Percentiles rank a stretch among this genome's conserved stretches.
These are phyloP conservation scores for Suillus lakei DNA, from an alignment of 768 basidiomycete genomes.

Conservation along the genomic window DNA sequence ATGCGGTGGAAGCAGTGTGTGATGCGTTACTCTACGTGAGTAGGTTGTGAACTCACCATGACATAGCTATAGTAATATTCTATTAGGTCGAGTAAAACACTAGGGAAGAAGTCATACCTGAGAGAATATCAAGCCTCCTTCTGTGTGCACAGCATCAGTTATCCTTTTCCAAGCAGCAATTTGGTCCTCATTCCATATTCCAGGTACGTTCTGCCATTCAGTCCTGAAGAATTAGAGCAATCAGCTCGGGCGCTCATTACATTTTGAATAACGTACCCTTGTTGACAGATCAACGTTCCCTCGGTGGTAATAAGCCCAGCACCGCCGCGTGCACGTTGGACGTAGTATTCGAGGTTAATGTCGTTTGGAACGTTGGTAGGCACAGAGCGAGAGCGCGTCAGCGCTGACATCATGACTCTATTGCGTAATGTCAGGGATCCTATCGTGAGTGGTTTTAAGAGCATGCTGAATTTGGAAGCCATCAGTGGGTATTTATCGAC, in stretches of 20 bases:
- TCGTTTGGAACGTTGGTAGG: conserved; percentile 42
- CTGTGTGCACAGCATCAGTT: conserved; percentile 50
- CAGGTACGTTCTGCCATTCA: conserved; percentile 50
- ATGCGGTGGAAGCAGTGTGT: not conserved
- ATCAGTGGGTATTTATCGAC: not conserved
- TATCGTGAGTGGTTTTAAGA: conserved; percentile 39
- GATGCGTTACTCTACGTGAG: not conserved
- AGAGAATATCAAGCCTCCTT: conserved; percentile 47
- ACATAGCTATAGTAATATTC: conserved; percentile 36
- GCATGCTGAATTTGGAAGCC: conserved; percentile 19
- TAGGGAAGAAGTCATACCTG: conserved; percentile 38
- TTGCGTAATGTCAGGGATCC: conserved; percentile 44
- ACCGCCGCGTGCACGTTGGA: conserved; percentile 44
- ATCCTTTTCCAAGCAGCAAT: conserved; percentile 50
- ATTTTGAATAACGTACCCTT: conserved; percentile 39
- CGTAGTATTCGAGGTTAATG: conserved; percentile 46
- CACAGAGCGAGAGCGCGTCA: conserved; percentile 46
- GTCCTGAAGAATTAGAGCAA: conserved; percentile 32
- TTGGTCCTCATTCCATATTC: conserved; percentile 52
- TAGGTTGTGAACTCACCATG: conserved; percentile 34
- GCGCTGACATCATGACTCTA: conserved; percentile 43
- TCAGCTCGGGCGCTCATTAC: not conserved
- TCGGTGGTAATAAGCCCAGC: conserved; percentile 47
- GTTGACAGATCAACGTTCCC: conserved; percentile 43
- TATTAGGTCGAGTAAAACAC: not conserved